Percentiles rank a stretch among this genome's conserved stretches.
Evolutionary conservation across 2,329 filamentous ascomycete genomes (phyloP).

Genomic region (Byssothecium circinans): DNA sequence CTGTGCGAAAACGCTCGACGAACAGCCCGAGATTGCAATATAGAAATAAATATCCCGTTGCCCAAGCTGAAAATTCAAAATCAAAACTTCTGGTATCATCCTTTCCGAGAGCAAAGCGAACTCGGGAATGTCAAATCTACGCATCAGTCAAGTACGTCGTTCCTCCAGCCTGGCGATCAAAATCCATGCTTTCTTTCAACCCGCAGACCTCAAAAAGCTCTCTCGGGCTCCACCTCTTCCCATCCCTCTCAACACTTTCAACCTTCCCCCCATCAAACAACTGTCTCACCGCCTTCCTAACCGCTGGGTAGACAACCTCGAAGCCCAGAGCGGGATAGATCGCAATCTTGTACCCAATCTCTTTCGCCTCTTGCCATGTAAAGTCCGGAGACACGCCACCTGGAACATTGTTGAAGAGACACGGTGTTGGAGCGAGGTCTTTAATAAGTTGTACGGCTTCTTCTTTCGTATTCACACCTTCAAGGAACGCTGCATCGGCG

Average conservation of each 20-base stretch:
- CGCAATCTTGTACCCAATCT: constrained; percentile 61
- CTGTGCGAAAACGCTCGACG: no score
- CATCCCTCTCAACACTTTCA: constrained; percentile 42
- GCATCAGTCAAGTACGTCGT: constrained; percentile 31
- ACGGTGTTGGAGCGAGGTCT: constrained; percentile 53
- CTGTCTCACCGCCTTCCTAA: constrained; percentile 32
- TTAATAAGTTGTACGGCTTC: constrained; percentile 53
- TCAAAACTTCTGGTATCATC: not conserved
- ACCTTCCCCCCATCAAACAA: constrained; percentile 31
- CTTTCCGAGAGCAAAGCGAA: not conserved
- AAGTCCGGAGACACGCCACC: constrained; percentile 59
- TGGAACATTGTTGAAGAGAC: constrained; percentile 62
- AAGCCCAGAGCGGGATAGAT: constrained; percentile 54
- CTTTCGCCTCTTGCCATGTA: constrained; percentile 55
- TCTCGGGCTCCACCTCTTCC: constrained; percentile 50
- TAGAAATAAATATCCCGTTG: not conserved
- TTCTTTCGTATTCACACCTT: constrained; percentile 57
- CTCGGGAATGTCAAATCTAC: not conserved
- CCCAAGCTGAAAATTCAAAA: not conserved
- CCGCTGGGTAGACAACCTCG: constrained; percentile 38
- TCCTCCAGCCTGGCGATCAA: constrained; percentile 53
- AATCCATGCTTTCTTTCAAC: constrained; percentile 53
- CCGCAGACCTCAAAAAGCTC: constrained; percentile 58
- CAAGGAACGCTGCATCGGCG: constrained; percentile 63
- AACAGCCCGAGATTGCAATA: not conserved